Percentiles rank a stretch among this genome's conserved stretches.
phyloP scores from a whole-genome alignment of 2,329 filamentous ascomycete species.

The Trichothecium roseum region DNA sequence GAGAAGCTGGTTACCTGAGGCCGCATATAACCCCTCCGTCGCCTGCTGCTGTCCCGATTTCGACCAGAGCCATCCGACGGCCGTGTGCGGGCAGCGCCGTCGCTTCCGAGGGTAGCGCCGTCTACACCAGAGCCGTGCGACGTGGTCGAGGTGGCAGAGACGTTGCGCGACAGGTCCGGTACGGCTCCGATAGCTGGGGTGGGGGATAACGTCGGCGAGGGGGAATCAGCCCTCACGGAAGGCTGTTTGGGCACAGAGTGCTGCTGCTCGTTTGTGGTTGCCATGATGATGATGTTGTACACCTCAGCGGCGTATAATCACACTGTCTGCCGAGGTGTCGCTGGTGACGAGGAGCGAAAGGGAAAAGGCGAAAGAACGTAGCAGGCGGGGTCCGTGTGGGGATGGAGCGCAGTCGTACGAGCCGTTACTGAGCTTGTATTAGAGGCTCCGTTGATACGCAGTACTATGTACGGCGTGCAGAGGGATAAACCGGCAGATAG shows the following conservation, averaged over 20 bases:
- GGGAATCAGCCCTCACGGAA: constrained; percentile 42
- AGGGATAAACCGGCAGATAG: no score
- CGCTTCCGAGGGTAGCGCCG: constrained; percentile 38
- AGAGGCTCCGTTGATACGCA: no score
- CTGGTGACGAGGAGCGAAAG: no score
- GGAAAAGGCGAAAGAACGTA: no score
- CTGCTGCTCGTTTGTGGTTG: constrained; percentile 20
- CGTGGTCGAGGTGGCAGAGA: constrained; percentile 52
- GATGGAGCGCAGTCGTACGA: no score
- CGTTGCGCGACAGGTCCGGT: constrained; percentile 49
- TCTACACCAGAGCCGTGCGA: constrained; percentile 41
- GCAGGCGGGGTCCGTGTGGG: no score
- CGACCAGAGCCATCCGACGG: constrained; percentile 28
- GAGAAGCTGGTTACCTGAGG: constrained; percentile 85
- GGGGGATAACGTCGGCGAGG: constrained; percentile 54
- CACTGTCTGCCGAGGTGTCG: no score
- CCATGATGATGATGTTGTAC: constrained; percentile 14
- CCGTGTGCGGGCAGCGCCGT: constrained; percentile 16
- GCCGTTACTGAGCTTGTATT: no score
- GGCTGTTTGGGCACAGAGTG: constrained; percentile 7
- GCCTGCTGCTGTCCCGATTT: constrained; percentile 27
- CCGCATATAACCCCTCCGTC: constrained; percentile 74
- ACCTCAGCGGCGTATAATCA: no score
- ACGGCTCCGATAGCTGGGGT: constrained; percentile 51
- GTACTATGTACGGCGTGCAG: no score